phyloP scores from a whole-genome alignment of 2,329 filamentous ascomycete genomes.

The Penicillium aurantiogriseum region DNA sequence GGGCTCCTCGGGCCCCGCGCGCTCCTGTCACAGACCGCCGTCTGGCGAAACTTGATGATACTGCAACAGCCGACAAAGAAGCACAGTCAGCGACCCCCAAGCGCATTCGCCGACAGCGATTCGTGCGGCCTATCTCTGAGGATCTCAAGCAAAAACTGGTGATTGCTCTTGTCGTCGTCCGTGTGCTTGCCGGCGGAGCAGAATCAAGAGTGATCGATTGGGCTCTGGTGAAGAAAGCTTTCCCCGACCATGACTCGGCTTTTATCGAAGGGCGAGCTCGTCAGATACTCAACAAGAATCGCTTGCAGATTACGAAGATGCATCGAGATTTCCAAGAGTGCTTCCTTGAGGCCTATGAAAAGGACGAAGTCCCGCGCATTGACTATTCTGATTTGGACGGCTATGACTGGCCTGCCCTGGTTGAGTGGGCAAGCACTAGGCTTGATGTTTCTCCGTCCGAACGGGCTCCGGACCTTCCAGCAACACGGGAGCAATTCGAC shows the following conservation, averaged over 20 bases:
- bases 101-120: conserved; percentile 25
- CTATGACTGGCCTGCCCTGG: conserved; percentile 49
- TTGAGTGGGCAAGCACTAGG: conserved; percentile 47
- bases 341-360: conserved; percentile 47
- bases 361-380: conserved; percentile 43
- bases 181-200: conserved; percentile 46
- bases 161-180: conserved; percentile 45
- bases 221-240: conserved; percentile 43
- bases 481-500: conserved; percentile 43
- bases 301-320: conserved; percentile 44
- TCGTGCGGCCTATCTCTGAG: conserved; percentile 26
- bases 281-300: conserved; percentile 40
- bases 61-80: conserved; percentile 10
- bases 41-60: conserved; percentile 27
- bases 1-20: not conserved
- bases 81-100: conserved; percentile 14
- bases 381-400: conserved; percentile 44
- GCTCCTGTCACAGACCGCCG: conserved; percentile 21
- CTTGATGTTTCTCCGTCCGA: conserved; percentile 41
- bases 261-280: conserved; percentile 39
- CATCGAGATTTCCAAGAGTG: conserved; percentile 48
- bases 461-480: conserved; percentile 44
- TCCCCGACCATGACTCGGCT: conserved; percentile 41
- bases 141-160: conserved; percentile 38
- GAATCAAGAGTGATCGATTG: conserved; percentile 47